Evolutionary conservation across 176 grass and related monocot genomes (phyloP).

Genomic region (Musa itinerans): DNA sequence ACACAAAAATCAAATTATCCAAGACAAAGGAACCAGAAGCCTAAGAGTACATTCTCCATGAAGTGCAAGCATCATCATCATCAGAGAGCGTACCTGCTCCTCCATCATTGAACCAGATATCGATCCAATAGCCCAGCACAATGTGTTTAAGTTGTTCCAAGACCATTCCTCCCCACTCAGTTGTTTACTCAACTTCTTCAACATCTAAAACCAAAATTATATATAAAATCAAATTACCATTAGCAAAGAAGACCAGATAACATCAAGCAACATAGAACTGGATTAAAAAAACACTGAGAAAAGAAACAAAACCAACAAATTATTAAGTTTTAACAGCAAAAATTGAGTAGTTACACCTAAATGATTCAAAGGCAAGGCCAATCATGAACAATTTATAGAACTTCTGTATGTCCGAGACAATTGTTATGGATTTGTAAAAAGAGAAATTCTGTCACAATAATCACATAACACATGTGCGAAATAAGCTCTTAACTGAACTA

Average conservation of each 20-base stretch:
- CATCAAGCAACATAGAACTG: neutral
- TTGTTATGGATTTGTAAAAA: no score
- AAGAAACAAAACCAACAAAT: neutral
- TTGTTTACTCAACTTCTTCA: slow-evolving; percentile 91
- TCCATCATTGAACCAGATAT: slow-evolving; percentile 99
- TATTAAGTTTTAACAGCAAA: no score
- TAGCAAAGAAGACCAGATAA: neutral
- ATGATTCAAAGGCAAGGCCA: no score
- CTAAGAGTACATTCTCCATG: no score
- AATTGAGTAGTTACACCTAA: no score
- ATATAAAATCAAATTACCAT: neutral
- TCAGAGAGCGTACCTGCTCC: slow-evolving; percentile 60
- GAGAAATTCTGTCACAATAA: no score
- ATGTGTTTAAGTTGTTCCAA: slow-evolving; percentile 98
- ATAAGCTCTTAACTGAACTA: no score
- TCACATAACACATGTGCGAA: no score
- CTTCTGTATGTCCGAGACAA: no score
- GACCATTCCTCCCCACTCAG: slow-evolving; percentile 98
- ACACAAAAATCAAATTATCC: no score
- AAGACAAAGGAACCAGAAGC: no score
- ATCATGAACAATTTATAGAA: no score
- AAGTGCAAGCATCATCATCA: neutral
- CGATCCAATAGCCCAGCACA: slow-evolving; percentile 98
- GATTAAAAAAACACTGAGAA: neutral
- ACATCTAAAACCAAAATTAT: slow-evolving; percentile 56